Evolutionary conservation across 176 grass and related monocot species (phyloP).

Genomic region (Alopecurus myosuroides): DNA sequence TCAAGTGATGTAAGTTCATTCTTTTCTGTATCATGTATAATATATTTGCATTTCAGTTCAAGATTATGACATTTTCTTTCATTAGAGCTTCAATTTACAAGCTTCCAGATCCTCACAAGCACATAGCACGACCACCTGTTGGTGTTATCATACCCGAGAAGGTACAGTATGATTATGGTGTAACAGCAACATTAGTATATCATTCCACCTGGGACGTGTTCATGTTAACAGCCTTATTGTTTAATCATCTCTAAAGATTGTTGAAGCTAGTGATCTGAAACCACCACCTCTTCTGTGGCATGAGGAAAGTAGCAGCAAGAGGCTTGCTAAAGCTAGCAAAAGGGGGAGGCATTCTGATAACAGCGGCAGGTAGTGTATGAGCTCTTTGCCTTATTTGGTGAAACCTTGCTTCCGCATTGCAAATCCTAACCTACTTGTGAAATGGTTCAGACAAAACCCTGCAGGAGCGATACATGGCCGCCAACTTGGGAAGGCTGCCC

Average conservation of each 20-base stretch:
- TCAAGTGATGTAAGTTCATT: conserved; percentile 90
- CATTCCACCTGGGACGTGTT: neutral
- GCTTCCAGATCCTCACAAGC: conserved; percentile 89
- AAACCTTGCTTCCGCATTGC: neutral
- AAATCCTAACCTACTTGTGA: conserved; percentile 7
- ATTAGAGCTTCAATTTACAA: conserved; percentile 87
- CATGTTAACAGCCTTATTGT: conserved; percentile 7
- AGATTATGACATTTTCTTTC: conserved; percentile 19
- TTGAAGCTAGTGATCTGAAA: conserved; percentile 81
- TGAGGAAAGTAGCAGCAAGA: conserved; percentile 83
- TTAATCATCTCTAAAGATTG: conserved; percentile 46
- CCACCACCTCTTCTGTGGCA: conserved; percentile 94
- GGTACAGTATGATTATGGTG: conserved; percentile 39
- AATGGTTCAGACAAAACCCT: conserved; percentile 67
- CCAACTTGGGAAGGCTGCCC: conserved; percentile 80
- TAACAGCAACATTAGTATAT: neutral
- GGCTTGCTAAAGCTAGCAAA: conserved; percentile 51
- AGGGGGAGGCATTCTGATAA: conserved; percentile 58
- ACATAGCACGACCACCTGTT: conserved; percentile 67
- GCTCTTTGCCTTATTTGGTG: neutral
- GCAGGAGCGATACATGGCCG: conserved; percentile 63
- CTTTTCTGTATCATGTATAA: neutral
- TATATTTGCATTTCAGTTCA: conserved; percentile 9
- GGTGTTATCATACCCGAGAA: conserved; percentile 94
- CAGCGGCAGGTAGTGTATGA: conserved; percentile 35